Evolutionary conservation across 1,284 basidiomycete genomes (phyloP), one percentile per base, ranked within the genome.

Genomic region (Mycosarcoma mackinlayi): DNA sequence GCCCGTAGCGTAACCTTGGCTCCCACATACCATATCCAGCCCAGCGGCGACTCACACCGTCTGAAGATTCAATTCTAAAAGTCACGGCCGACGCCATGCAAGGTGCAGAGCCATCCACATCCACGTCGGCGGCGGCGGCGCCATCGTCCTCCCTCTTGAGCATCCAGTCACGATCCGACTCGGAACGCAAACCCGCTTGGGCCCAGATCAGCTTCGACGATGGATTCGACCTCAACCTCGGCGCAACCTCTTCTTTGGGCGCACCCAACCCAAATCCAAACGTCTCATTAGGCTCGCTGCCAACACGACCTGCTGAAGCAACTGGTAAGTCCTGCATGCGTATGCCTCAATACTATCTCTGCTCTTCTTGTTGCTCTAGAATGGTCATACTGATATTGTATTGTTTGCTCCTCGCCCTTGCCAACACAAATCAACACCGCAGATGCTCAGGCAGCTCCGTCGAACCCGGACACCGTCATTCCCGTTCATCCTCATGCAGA

Each of bases 151-250:
- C 51, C 7, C 39, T 16, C 54, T 51, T n/a, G 28, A n/a, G 42
- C 6, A 30, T 37, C 49, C 41, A 38, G 10, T 18, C 56, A 18
- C 41, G 41, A 8, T 49, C 52, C 9, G 47, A 54, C 30, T 30
- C 59, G 47, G 34, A 63, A n/a, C 63, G 59, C 51, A 58, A 59
- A 41, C 59, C 69, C 16, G 53, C 69, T n/a, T 72, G 69, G 69
- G 42, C 57, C 9, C 57, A 61, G 21, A 60, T 72, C 69, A 60
- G 48, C 49, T 72, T 72, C 25, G 69, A 64, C 27, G 63, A 63
- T 30, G 60, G 56, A 24, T 72, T 72, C 50, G 60, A 72, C 35
- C 69, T 72, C 47, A 51, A 72, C 34, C 47, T 61, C 14, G 67
- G 28, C 21, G 42, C 33, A 8, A 68, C 42, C 7, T 56, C 65